Evolutionary conservation across 768 basidiomycete genomes (phyloP).

Genomic region (Tephrocybe sp.): DNA sequence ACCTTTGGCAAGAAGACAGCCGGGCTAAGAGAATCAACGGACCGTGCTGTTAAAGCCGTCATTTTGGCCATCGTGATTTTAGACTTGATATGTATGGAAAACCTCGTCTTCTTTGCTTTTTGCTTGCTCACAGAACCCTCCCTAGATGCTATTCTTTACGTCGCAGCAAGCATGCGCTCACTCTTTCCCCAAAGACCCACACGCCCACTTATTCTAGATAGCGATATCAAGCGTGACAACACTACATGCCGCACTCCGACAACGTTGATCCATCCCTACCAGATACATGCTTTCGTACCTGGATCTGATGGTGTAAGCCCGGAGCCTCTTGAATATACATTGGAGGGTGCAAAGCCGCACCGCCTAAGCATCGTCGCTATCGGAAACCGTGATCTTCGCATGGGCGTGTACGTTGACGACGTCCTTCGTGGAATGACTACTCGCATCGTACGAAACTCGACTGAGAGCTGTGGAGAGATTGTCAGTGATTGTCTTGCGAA

Average conservation of each 20-base stretch:
- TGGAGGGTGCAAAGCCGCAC: conserved; percentile 17
- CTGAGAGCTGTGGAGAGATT: conserved; percentile 17
- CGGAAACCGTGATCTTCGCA: conserved; percentile 18
- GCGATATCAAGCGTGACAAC: conserved; percentile 1
- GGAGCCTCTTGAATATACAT: conserved; percentile 19
- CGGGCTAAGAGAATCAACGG: not conserved
- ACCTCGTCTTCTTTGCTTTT: not conserved
- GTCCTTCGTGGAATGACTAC: conserved; percentile 12
- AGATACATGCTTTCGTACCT: conserved; percentile 14
- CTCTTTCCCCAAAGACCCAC: not conserved
- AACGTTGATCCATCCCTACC: conserved; percentile 11
- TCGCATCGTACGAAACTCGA: conserved; percentile 15
- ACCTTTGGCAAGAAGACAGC: conserved; percentile 2
- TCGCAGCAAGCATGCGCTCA: not conserved
- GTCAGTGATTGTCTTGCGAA: conserved; percentile 13
- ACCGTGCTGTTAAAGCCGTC: conserved; percentile 1
- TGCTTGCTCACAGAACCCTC: not conserved
- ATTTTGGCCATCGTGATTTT: not conserved
- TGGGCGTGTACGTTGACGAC: conserved; percentile 20
- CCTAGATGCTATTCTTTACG: not conserved
- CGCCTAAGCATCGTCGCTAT: conserved; percentile 17
- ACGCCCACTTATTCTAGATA: not conserved
- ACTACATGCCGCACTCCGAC: conserved; percentile 7
- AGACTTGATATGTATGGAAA: conserved; percentile 4
- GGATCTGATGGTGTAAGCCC: conserved; percentile 14